phyloP scores from a whole-genome alignment of 78 protist genomes.

The Anaeramoeba flamelloides region DNA sequence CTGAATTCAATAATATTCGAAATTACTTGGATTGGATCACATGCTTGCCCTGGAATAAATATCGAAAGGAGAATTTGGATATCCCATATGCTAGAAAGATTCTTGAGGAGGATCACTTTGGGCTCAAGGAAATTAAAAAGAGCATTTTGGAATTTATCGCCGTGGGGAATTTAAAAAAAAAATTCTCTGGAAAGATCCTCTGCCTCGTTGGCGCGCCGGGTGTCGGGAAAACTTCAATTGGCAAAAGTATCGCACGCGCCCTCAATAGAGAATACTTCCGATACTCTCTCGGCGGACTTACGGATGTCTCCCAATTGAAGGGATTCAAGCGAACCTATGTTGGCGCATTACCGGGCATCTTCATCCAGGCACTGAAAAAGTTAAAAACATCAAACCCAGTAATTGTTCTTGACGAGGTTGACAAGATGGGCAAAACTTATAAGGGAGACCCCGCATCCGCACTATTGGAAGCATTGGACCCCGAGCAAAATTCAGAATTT shows the following conservation, averaged over 20 bases:
- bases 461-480: background rate
- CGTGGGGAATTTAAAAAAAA: slow-evolving; percentile 44
- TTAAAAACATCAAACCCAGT: slow-evolving; percentile 63
- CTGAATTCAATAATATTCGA: slow-evolving; percentile 62
- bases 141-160: slow-evolving; percentile 77
- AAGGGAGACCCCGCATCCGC: slow-evolving; percentile 22
- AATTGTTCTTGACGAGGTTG: slow-evolving; percentile 80
- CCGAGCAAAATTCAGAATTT: background rate
- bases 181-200: slow-evolving; percentile 72
- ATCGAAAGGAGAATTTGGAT: background rate
- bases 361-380: slow-evolving; percentile 61
- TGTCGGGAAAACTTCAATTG: slow-evolving; percentile 53
- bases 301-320: slow-evolving; percentile 77
- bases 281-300: slow-evolving; percentile 59
- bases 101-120: slow-evolving; percentile 61
- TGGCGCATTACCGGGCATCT: slow-evolving; percentile 87
- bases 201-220: slow-evolving; percentile 82
- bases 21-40: slow-evolving; percentile 87
- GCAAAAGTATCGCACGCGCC: slow-evolving; percentile 49
- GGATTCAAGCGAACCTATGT: slow-evolving; percentile 82
- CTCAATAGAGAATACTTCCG: slow-evolving; percentile 17
- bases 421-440: slow-evolving; percentile 44
- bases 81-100: background rate
- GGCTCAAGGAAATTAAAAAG: slow-evolving; percentile 72
- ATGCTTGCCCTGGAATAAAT: slow-evolving; percentile 59